These are phyloP conservation scores for Trichoderma simmonsii DNA, from an alignment of 2,329 filamentous ascomycete species.

Conservation along the genomic window DNA sequence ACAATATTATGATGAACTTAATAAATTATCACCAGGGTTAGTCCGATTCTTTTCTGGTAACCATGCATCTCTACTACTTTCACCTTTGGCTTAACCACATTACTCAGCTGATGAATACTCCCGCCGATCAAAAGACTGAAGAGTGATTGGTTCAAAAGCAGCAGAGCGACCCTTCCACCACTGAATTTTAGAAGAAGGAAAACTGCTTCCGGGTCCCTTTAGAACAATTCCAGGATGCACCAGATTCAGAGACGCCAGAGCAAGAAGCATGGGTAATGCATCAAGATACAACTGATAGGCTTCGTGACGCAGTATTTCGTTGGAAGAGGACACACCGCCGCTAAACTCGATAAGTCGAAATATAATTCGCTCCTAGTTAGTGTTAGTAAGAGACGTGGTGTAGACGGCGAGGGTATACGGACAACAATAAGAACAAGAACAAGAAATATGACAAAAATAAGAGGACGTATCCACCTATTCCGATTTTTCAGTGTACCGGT, in stretches of 20 bases:
- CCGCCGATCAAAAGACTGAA: background rate
- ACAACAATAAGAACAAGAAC: constrained; percentile 38
- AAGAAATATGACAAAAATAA: constrained; percentile 34
- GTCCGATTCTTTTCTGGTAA: background rate
- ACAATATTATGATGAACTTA: background rate
- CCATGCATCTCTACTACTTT: background rate
- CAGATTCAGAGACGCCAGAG: constrained; percentile 37
- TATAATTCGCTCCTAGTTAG: constrained; percentile 50
- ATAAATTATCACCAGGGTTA: background rate
- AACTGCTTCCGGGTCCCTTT: constrained; percentile 41
- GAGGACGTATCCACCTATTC: constrained; percentile 31
- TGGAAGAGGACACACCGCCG: constrained; percentile 35
- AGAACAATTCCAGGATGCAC: constrained; percentile 45
- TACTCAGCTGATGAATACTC: background rate
- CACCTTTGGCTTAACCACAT: background rate
- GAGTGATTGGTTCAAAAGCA: background rate
- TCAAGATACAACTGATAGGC: constrained; percentile 51
- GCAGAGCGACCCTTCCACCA: background rate
- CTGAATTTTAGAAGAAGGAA: constrained; percentile 28
- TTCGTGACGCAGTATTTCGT: constrained; percentile 35
- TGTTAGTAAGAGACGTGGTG: background rate
- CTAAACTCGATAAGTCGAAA: constrained; percentile 59
- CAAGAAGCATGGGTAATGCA: constrained; percentile 54
- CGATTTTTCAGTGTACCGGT: constrained; percentile 2
- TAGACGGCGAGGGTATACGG: constrained; percentile 20